phyloP scores from a whole-genome alignment of 805 yeast species.

The Metschnikowia lunata region DNA sequence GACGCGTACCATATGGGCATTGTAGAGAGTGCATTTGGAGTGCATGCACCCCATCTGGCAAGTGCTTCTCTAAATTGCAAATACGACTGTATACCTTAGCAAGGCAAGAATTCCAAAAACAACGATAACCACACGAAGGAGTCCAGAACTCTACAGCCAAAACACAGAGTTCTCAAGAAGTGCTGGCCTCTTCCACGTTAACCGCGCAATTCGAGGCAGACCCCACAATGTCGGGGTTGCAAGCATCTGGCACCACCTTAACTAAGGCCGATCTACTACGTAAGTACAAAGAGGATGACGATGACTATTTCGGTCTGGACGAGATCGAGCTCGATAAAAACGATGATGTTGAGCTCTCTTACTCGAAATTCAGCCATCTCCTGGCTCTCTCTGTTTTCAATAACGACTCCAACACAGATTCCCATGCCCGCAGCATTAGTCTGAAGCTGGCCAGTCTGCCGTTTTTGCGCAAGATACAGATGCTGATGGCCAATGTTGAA shows the following conservation, averaged over 20 bases:
- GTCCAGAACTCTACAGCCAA: no score
- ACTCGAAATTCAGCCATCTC: conserved; percentile 34
- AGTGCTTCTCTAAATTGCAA: no score
- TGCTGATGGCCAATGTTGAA: conserved; percentile 10
- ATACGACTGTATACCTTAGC: no score
- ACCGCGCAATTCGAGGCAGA: no score
- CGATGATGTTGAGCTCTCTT: conserved; percentile 29
- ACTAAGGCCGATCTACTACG: conserved; percentile 9
- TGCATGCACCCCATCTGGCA: no score
- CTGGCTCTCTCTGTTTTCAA: conserved; percentile 21
- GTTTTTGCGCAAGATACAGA: conserved; percentile 27
- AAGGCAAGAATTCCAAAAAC: no score
- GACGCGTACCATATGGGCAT: no score
- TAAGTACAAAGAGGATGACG: conserved; percentile 12
- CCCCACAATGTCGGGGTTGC: no score
- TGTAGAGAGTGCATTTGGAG: no score
- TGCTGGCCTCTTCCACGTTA: no score
- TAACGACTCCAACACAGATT: conserved; percentile 1
- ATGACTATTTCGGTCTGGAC: conserved; percentile 18
- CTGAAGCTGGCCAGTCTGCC: conserved; percentile 20
- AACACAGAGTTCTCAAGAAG: no score
- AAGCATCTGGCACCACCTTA: background rate
- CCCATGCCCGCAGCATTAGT: background rate
- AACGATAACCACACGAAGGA: no score
- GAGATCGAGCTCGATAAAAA: conserved; percentile 26